Conservation (phyloP, 345 rosid species). For the Durio zibethinus region DNA sequence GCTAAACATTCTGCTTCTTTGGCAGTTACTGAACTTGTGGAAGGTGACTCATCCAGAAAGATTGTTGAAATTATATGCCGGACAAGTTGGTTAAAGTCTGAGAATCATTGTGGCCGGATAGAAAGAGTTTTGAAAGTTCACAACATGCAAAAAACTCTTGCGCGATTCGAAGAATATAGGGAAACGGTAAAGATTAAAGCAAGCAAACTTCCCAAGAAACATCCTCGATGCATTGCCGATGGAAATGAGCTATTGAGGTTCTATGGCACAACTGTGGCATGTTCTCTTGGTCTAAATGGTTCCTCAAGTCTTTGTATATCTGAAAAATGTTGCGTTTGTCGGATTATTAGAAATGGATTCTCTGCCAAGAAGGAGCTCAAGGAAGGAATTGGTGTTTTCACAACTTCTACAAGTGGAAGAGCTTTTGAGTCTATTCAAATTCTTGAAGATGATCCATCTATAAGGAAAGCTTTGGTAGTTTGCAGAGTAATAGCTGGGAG, state of each 20-base stretch:
- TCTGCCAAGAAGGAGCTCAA: slow-evolving; percentile 72
- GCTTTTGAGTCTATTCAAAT: slow-evolving; percentile 66
- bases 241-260: slow-evolving; percentile 95
- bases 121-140: slow-evolving; percentile 92
- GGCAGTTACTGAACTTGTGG: slow-evolving; percentile 92
- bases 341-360: slow-evolving; percentile 76
- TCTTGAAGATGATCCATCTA: slow-evolving; percentile 38
- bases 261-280: slow-evolving; percentile 78
- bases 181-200: slow-evolving; percentile 85
- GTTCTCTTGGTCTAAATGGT: slow-evolving; percentile 83
- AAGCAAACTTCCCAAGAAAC: slow-evolving; percentile 81
- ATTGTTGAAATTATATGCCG: slow-evolving; percentile 97
- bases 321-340: slow-evolving; percentile 77
- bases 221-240: slow-evolving; percentile 90
- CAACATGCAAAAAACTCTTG: slow-evolving; percentile 90
- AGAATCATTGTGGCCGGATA: slow-evolving; percentile 80
- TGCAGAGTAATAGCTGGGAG: slow-evolving; percentile 97
- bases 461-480: slow-evolving; percentile 83
- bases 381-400: slow-evolving; percentile 82
- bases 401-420: slow-evolving; percentile 92
- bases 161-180: slow-evolving; percentile 87
- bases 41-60: slow-evolving; percentile 95
- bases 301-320: slow-evolving; percentile 72
- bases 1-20: slow-evolving; percentile 15
- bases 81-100: slow-evolving; percentile 87